phyloP scores from a whole-genome alignment of 345 rosid species.

The Odontarrhena argentea region DNA sequence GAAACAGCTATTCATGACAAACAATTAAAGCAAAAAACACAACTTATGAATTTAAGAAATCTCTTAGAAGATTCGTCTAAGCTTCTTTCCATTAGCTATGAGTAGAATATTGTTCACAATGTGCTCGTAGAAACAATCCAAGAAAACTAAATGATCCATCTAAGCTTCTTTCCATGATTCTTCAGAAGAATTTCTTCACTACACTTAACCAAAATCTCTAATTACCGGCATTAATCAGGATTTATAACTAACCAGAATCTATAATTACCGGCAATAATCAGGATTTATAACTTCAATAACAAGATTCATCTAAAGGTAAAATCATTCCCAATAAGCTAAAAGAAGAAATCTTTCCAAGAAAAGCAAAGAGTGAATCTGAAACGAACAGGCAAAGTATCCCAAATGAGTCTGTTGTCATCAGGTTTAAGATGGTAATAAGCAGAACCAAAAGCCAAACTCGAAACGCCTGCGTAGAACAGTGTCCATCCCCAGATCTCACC shows the following conservation, averaged over 20 bases:
- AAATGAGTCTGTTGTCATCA: slow-evolving; percentile 62
- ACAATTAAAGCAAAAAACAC: background rate
- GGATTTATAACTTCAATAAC: background rate
- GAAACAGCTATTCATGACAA: slow-evolving; percentile 24
- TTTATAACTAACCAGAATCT: too few relatives aligned
- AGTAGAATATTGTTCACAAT: background rate
- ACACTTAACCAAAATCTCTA: background rate
- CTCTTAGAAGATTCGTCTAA: background rate
- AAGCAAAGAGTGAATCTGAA: slow-evolving; percentile 11
- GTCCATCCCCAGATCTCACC: slow-evolving; percentile 88
- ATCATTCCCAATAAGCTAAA: background rate
- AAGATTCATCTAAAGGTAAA: slow-evolving; percentile 15
- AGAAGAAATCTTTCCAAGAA: background rate
- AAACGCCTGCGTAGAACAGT: slow-evolving; percentile 66
- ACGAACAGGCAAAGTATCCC: slow-evolving; percentile 87
- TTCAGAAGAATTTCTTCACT: background rate
- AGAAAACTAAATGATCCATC: background rate
- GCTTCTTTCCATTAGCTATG: slow-evolving; percentile 3
- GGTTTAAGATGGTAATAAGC: slow-evolving; percentile 92
- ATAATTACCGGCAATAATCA: background rate
- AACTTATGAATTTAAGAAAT: background rate
- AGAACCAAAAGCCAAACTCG: slow-evolving; percentile 77
- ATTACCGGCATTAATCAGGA: background rate
- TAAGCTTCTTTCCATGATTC: background rate
- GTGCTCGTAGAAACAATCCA: slow-evolving; percentile 1